Evolutionary conservation across 192 early-diverging fungal genomes (phyloP), one percentile per base, ranked within the genome.

Genomic region (Coemansia sp.): DNA sequence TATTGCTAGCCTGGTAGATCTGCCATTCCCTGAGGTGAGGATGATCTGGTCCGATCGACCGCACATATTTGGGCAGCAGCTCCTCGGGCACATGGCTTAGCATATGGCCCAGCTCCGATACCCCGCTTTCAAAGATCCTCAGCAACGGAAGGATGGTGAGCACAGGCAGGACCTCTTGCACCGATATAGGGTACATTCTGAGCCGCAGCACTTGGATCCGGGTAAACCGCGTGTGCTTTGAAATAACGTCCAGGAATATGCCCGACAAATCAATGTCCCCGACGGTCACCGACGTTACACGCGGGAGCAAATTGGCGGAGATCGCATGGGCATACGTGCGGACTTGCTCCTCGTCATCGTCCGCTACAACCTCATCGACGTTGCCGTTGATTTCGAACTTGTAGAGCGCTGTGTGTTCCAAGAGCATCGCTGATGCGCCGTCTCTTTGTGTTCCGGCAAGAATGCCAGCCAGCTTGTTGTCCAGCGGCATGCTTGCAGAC

Each of bases 161-260:
- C 23, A 29, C 5, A 2, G 11, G 50, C 23, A 53, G 22, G 3
- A 25, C 25, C 50, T 53, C 25, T 25, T 53, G 50, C 0, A 53
- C 11, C 9, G 50, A 53, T 6, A 53, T 53, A 22, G 50, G 50
- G 25, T 53, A 53, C 50, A 53, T 53, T 9, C 25, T 53, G 22
- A 53, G 50, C 22, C 50, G 50, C 50, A 53, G 25, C 14, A 53
- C 25, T 15, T 53, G 50, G 8, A 53, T 53, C 22, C 22, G 50
- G 7, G 25, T 53, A 32, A 53, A 53, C 25, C 25, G 5, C 5
- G 20, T 9, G 4, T 53, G 50, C 50, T 6, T 32, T 25, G 25
- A 53, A 13, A 53, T 25, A 9, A 32, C 11, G 9, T 22, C 22
- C 20, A 53, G 6, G 22, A 53, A 53, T 0, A 53, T 53, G 22